Evolutionary conservation across 805 yeast genomes (phyloP).

Genomic region (Ogataea kodamae): DNA sequence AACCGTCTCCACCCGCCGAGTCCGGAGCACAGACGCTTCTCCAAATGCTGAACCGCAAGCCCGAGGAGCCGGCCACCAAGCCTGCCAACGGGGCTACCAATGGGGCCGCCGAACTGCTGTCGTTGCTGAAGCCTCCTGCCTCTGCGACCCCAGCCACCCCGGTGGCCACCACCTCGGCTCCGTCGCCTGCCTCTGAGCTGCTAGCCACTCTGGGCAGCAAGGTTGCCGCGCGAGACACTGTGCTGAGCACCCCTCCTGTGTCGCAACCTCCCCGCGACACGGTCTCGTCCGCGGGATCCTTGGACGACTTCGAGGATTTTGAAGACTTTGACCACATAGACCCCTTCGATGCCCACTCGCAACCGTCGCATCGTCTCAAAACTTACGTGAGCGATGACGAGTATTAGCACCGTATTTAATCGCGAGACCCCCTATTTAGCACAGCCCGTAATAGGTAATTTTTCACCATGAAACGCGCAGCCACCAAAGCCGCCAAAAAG

Average conservation of each 20-base stretch:
- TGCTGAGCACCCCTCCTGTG: too few relatives aligned
- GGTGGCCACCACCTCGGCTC: conserved; percentile 2
- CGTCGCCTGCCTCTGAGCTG: conserved; percentile 11
- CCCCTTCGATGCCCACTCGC: conserved; percentile 19
- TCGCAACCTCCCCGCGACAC: too few relatives aligned
- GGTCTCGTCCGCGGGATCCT: too few relatives aligned
- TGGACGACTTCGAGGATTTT: conserved; percentile 11
- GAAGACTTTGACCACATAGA: conserved; percentile 25
- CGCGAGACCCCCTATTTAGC: too few relatives aligned
- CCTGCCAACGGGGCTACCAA: background rate
- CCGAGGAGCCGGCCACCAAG: background rate
- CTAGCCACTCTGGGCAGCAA: conserved; percentile 10
- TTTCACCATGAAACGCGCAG: conserved; percentile 9
- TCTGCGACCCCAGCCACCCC: conserved; percentile 1
- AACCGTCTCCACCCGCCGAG: conserved; percentile 2
- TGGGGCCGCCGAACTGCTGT: conserved; percentile 9
- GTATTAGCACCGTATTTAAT: conserved; percentile 15
- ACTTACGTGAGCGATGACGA: conserved; percentile 21
- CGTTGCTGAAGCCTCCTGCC: conserved; percentile 2
- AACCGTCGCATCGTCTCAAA: conserved; percentile 20
- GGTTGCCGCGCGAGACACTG: conserved; percentile 12
- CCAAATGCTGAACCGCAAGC: conserved; percentile 9
- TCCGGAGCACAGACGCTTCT: conserved; percentile 6
- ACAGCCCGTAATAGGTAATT: conserved; percentile 7
- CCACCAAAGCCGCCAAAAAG: conserved; percentile 4